Conservation (phyloP, 345 rosid species). For the Acer negundo region DNA sequence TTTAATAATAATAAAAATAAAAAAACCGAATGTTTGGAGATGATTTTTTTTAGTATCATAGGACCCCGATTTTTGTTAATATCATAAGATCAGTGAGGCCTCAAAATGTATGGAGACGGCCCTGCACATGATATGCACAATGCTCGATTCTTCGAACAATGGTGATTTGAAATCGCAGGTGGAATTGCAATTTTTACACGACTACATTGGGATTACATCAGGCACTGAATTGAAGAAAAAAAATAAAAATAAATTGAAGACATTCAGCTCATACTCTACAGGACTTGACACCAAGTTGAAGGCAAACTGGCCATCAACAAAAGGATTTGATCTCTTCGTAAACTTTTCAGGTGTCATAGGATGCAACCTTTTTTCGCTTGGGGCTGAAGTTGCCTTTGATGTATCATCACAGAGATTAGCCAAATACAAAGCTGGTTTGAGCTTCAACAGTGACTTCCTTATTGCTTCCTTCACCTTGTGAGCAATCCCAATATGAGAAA, state of each 20-base stretch:
- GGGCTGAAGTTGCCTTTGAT: constrained; percentile 40
- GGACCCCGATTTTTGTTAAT: too few relatives aligned
- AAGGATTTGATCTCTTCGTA: constrained; percentile 37
- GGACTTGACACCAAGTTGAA: constrained; percentile 33
- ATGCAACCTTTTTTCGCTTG: constrained; percentile 38
- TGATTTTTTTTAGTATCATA: too few relatives aligned
- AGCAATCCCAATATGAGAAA: constrained; percentile 22
- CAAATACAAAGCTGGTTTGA: constrained; percentile 42
- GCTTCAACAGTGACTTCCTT: constrained; percentile 38
- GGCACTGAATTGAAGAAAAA: constrained; percentile 46
- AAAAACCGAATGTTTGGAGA: too few relatives aligned
- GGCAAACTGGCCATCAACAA: background rate
- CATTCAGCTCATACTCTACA: background rate
- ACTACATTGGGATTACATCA: constrained; percentile 43
- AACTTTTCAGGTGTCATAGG: constrained; percentile 49
- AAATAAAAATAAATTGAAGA: too few relatives aligned
- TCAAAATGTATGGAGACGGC: too few relatives aligned
- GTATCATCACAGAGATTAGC: constrained; percentile 21
- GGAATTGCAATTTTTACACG: constrained; percentile 42
- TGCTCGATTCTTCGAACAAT: background rate
- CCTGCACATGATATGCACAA: background rate
- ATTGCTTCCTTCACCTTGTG: constrained; percentile 51
- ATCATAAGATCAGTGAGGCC: too few relatives aligned
- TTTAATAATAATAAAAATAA: too few relatives aligned
- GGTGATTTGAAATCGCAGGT: constrained; percentile 32